Evolutionary conservation across 257 asterid species (phyloP), one percentile per base, ranked within the genome.

Genomic region (Datura wrightii): DNA sequence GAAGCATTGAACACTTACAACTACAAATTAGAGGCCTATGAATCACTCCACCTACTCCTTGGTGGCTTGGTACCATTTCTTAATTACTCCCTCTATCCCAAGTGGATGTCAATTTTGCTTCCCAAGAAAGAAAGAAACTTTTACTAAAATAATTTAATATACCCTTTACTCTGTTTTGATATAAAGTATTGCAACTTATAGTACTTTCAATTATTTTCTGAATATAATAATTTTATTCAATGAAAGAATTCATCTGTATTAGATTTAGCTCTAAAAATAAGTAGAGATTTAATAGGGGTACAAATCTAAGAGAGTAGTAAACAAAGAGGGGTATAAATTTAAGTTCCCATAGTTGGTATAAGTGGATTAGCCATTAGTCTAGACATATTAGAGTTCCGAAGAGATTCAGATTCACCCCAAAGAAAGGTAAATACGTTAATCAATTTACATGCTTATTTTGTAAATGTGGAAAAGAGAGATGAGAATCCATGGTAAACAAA

Each of bases 71-170:
- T n/a, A 34, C 42, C 72, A 65, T 65, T 5, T 34, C 72, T 34
- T 65, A 65, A 65, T 34, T 65, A 31, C 44, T 34, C 72, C n/a
- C 42, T 65, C 44, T 63, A 63, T 65, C 72, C 71, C 4, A 11
- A 34, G 42, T 34, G 44, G 10, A 65, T 34, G 42, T 65, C 72
- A 65, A 11, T 65, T 65, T 10, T 6, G 9, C 72, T 65, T 34
- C 72, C 70, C n/a, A 34, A 65, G 72, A 10, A 65, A 34, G n/a
- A 65, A 65, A 65, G 72, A 65, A 65, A 11, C n/a, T 65, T 34
- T 65, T 65, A 34, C 18, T 65, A 65, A 34, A 34, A 65, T 34
- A 65, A 34, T 34, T 31, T 65, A 65, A 5, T 11, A 65, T 65
- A 34, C n/a, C 44, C n/a, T 65, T 65, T 34, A 36, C 18, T 65